A percentile compares a stretch with the other conserved stretches of the same genome.
Evolutionary conservation across 768 basidiomycete species (phyloP).

Genomic region (Mycena floridula): DNA sequence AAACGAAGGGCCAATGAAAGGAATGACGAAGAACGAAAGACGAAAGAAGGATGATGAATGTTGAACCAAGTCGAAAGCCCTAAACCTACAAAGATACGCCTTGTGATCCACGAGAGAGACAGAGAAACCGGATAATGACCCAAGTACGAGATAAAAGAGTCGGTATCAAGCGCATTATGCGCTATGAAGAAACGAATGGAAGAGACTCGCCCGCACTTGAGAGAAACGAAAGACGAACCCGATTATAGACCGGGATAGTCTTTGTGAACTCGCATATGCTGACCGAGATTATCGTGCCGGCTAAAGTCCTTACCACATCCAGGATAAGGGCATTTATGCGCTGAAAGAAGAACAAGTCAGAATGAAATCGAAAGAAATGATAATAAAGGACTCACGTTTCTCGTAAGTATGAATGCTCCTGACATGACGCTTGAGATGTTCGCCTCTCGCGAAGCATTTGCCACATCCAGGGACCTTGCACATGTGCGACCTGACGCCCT

Average conservation of each 20-base stretch:
- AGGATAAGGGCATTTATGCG: conserved; percentile 75
- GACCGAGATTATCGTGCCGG: conserved; percentile 82
- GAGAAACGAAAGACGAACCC: no score
- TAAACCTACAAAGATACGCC: no score
- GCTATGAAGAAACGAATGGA: neutral
- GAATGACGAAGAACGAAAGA: no score
- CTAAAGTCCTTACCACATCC: conserved; percentile 82
- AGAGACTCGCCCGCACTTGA: no score
- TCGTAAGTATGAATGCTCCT: conserved; percentile 88
- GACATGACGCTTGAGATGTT: conserved; percentile 87
- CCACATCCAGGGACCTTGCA: conserved; percentile 81
- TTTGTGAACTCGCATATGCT: conserved; percentile 82
- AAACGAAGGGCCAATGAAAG: no score
- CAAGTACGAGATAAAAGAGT: conserved; percentile 3
- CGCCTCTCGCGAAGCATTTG: conserved; percentile 83
- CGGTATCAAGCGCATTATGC: no score
- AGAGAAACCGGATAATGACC: neutral
- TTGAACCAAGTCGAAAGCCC: no score
- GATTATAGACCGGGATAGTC: no score
- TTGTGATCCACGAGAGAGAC: no score
- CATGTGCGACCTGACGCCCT: conserved; percentile 50
- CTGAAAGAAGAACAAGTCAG: conserved; percentile 40
- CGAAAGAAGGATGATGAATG: no score
- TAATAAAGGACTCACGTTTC: conserved; percentile 60
- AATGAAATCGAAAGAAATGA: conserved; percentile 4